These are phyloP conservation scores for fission yeast (Schizosaccharomyces pombe) DNA, from an alignment of 805 yeast genomes.

Conservation along the genomic window DNA sequence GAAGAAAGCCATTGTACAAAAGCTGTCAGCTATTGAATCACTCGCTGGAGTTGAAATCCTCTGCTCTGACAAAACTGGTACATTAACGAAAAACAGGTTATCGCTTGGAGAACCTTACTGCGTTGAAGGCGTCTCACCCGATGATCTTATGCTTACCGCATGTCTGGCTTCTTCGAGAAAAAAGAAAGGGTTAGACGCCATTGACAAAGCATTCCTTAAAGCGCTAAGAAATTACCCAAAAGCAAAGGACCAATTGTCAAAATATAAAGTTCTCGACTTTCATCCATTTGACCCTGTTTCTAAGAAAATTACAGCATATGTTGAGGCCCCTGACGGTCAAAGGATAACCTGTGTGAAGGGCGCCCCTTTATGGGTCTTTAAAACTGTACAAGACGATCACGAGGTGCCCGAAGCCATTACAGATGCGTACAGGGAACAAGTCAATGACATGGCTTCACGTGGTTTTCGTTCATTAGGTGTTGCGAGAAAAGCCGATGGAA, in stretches of 20 bases:
- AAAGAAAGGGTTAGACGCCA: constrained; percentile 95
- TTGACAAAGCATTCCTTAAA: constrained; percentile 88
- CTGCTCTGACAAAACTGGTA: constrained; percentile 96
- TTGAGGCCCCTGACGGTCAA: constrained; percentile 91
- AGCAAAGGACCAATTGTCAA: constrained; percentile 77
- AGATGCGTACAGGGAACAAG: constrained; percentile 88
- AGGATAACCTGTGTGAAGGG: constrained; percentile 90
- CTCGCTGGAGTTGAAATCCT: constrained; percentile 92
- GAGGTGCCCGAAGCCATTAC: constrained; percentile 84
- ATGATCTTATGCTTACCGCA: constrained; percentile 90
- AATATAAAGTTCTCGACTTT: constrained; percentile 86
- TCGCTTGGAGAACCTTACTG: constrained; percentile 93
- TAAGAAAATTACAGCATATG: constrained; percentile 84
- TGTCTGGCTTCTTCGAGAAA: constrained; percentile 94
- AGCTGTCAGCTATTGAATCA: constrained; percentile 88
- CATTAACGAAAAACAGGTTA: constrained; percentile 88
- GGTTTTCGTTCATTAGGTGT: constrained; percentile 98
- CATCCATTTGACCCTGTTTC: constrained; percentile 96
- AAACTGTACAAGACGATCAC: constrained; percentile 92
- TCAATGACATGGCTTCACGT: constrained; percentile 91
- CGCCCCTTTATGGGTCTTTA: constrained; percentile 90
- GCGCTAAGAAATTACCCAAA: constrained; percentile 70
- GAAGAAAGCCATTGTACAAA: constrained; percentile 92
- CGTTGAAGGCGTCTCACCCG: constrained; percentile 89
- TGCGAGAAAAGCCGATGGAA: constrained; percentile 96